Percentiles rank a stretch among this genome's conserved stretches.
Conservation (phyloP, 2,329 filamentous ascomycete species). For the Alternaria hordeiaustralica region DNA sequence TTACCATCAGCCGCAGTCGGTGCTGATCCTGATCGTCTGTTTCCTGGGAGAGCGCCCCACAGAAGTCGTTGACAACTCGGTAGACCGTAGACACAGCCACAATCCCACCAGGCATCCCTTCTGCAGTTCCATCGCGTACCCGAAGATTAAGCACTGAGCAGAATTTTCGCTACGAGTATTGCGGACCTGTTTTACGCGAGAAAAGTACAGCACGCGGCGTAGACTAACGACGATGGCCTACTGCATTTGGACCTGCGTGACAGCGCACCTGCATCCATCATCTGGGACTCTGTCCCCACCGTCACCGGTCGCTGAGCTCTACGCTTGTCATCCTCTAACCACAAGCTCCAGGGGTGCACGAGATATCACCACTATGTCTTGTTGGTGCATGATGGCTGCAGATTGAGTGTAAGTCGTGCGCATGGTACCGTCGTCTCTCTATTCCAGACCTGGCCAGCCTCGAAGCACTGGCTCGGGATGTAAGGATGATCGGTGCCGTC, state of each 20-base stretch:
- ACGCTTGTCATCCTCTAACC: neutral
- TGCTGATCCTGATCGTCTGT: slow-evolving; percentile 2
- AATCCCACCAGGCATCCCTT: neutral
- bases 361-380: neutral
- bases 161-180: neutral
- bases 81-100: neutral
- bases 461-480: neutral
- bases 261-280: slow-evolving; percentile 7
- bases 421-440: neutral
- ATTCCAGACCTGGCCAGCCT: neutral
- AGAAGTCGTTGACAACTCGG: neutral
- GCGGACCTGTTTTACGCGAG: neutral
- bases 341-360: neutral
- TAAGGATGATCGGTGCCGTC: neutral
- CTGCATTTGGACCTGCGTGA: slow-evolving; percentile 4
- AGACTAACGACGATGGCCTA: neutral
- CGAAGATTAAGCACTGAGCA: neutral
- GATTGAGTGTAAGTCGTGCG: neutral
- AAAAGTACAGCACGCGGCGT: neutral
- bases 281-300: slow-evolving; percentile 2
- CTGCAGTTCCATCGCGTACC: neutral
- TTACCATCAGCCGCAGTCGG: neutral
- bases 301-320: slow-evolving; percentile 2
- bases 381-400: neutral
- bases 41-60: neutral